Percentiles rank a stretch among this genome's conserved stretches.
Conservation (phyloP, 352 stramenopile species). For the Peronospora tabacina region DNA sequence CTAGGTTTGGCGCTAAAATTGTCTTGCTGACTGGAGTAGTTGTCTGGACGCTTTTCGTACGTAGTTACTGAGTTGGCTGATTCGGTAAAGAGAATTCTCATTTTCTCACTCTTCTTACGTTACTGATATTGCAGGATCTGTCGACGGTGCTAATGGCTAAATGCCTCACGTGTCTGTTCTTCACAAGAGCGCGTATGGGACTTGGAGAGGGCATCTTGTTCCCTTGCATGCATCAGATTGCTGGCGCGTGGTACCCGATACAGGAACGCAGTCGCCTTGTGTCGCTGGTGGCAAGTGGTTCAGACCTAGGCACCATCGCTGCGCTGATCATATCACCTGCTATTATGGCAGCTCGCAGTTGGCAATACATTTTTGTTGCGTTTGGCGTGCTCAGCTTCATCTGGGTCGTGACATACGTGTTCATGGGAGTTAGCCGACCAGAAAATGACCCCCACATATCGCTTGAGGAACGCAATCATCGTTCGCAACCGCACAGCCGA, state of each 20-base stretch:
- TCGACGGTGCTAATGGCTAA: conserved; percentile 61
- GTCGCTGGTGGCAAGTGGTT: conserved; percentile 65
- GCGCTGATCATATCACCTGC: conserved; percentile 67
- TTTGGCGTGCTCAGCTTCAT: conserved; percentile 72
- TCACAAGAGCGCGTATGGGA: conserved; percentile 73
- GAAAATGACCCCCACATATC: conserved; percentile 60
- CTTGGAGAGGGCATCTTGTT: conserved; percentile 84
- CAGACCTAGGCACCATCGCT: conserved; percentile 74
- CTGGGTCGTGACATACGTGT: conserved; percentile 56
- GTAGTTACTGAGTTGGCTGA: conserved; percentile 5
- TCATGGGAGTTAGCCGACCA: conserved; percentile 55
- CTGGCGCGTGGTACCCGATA: conserved; percentile 74
- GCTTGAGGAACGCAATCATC: conserved; percentile 47
- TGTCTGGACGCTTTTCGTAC: conserved; percentile 76
- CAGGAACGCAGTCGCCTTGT: conserved; percentile 78
- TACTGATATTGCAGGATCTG: conserved; percentile 38
- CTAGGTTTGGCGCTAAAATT: conserved; percentile 58
- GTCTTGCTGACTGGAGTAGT: conserved; percentile 71
- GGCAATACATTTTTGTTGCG: conserved; percentile 67
- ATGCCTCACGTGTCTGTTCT: conserved; percentile 59
- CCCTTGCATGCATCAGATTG: conserved; percentile 84
- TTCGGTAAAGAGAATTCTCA: not conserved
- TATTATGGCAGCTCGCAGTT: conserved; percentile 54
- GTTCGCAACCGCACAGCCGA: conserved; percentile 51
- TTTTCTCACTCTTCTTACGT: not conserved